Evolutionary conservation across 225 moss, liverwort and hornwort genomes (phyloP), one percentile per base, ranked within the genome.

Genomic region (Sphagnum contortum): DNA sequence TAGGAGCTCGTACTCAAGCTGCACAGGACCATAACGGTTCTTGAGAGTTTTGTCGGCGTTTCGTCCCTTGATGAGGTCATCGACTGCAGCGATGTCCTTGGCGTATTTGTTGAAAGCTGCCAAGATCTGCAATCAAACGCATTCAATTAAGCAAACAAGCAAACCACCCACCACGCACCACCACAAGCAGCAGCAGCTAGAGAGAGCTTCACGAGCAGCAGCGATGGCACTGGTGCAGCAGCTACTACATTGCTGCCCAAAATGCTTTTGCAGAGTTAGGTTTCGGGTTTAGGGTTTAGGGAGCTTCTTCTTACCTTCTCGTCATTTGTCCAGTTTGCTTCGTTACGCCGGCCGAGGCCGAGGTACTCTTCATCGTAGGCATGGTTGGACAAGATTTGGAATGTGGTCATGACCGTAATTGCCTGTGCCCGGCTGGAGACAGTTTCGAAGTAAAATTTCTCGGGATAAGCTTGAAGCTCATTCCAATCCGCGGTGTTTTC

Each of bases 301-400:
- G n/a, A n/a, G n/a, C n/a, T n/a, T n/a, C n/a, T n/a, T n/a, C n/a
- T n/a, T 67, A 83, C 83, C 83, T 49, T 0, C 6, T 61, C 29
- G 12, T 72, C 66, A 0, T 48, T 11, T 2, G 79, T 76, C 85
- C 85, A 85, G 0, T 66, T 2, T n/a, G 11, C 4, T 0, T 3
- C 0, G 3, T 72, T 71, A 9, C 76, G 7, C 48, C 70, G 72
- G 12, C 62, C 57, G 0, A 81, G 63, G 49, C n/a, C n/a, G n/a
- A n/a, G n/a, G n/a, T 85, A 85, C 76, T 92, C 78, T 55, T 92
- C 87, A 0, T 77, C 46, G 2, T 66, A 65, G 0, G 83, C 63
- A 70, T 92, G 89, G 0, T 82, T 71, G 2, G 87, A 76, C 48
- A 92, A 62, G 8, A 92, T 61, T 69, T 92, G 78, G 52, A 89